These are phyloP conservation scores for Pseudognaphalium luteoalbum DNA, from an alignment of 129 eudicot genomes.

Conservation along the genomic window DNA sequence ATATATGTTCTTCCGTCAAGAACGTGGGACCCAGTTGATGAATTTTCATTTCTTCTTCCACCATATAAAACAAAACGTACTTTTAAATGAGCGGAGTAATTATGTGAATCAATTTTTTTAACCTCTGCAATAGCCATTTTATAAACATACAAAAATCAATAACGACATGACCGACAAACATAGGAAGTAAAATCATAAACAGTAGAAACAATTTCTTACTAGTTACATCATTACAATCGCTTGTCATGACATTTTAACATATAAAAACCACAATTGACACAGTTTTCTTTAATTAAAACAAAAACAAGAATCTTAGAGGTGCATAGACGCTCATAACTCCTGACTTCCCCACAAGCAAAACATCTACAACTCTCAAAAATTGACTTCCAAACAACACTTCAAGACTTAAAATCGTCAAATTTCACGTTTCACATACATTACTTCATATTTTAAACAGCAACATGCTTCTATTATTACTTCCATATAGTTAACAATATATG, in stretches of 20 bases:
- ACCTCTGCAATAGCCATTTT: not conserved
- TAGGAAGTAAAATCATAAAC: not conserved
- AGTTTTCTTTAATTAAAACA: constrained; percentile 4
- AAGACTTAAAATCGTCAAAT: not conserved
- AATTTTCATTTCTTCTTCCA: not conserved
- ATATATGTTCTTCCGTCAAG: not conserved
- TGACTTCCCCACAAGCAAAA: not conserved
- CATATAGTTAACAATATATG: not conserved
- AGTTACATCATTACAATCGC: not conserved
- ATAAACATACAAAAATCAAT: constrained; percentile 3
- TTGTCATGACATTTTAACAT: not conserved
- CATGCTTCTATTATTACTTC: not conserved
- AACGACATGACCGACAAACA: constrained; percentile 6
- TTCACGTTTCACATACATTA: not conserved
- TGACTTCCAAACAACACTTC: not conserved
- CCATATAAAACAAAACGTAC: not conserved
- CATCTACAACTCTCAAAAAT: not conserved
- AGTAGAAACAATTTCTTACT: not conserved
- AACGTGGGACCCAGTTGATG: constrained; percentile 5
- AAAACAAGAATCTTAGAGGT: not conserved
- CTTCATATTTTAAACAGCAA: not conserved
- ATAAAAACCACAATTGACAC: constrained; percentile 10
- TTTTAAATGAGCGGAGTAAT: not conserved
- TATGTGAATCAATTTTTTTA: not conserved
- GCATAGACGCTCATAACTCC: constrained; percentile 15